These are phyloP conservation scores for Metarhizium humberi DNA, from an alignment of 2,329 filamentous ascomycete species.

Conservation along the genomic window DNA sequence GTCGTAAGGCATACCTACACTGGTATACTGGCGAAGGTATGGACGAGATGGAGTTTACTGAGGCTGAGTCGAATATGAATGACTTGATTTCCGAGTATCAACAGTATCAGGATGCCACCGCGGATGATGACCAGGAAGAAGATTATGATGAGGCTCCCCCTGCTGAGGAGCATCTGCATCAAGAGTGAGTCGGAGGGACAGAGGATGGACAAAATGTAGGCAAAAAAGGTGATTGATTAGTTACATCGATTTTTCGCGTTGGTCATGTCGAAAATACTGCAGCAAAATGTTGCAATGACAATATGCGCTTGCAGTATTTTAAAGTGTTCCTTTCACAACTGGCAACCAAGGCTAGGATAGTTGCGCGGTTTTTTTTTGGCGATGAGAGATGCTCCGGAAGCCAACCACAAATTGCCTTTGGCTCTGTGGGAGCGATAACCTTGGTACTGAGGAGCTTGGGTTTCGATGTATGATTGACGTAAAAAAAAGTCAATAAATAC, in stretches of 20 bases:
- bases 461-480: neutral
- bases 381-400: neutral
- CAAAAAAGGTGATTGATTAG: neutral
- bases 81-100: constrained; percentile 98
- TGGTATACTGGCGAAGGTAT: constrained; percentile 99
- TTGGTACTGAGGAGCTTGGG: neutral
- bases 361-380: neutral
- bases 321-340: too few relatives aligned
- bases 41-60: constrained; percentile 99
- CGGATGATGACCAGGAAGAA: constrained; percentile 90
- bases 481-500: too few relatives aligned
- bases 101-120: constrained; percentile 97
- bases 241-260: neutral
- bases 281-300: too few relatives aligned
- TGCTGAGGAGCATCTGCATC: constrained; percentile 44
- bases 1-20: constrained; percentile 99
- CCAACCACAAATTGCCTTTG: neutral
- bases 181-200: neutral
- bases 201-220: neutral
- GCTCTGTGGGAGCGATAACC: neutral
- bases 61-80: constrained; percentile 99
- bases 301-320: too few relatives aligned
- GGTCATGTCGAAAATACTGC: too few relatives aligned
- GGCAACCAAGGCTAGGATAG: too few relatives aligned
- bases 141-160: constrained; percentile 57